Evolutionary conservation across 176 grass and related monocot species (phyloP), one percentile per base, ranked within the genome.

Genomic region (Puccinellia tenuiflora): DNA sequence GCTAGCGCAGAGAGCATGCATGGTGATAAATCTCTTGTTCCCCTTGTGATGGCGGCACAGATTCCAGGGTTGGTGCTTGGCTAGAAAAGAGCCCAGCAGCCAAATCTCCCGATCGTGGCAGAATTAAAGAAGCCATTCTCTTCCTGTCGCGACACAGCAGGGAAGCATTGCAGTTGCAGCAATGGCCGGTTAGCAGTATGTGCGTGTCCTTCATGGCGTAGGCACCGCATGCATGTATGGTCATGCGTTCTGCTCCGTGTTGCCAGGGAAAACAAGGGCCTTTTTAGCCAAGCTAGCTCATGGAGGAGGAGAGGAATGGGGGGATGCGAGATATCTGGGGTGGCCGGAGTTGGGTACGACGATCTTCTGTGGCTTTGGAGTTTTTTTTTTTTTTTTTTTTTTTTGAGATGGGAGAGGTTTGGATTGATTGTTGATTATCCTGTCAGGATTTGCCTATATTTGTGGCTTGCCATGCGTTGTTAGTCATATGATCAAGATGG

Each of bases 51-150:
- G 70, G 78, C 37, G 79, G 81, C 88, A 78, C 85, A 22, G 76
- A 78, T 81, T 90, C 77, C 85, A 66, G 39, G 82, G 91, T 87
- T 68, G 81, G 55, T 63, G 83, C 78, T 85, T 82, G 62, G 46
- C 63, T n/a, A 73, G 45, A 81, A 87, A 75, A 40, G 77, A 68
- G 61, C 47, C 84, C 71, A 72, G 88, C 85, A 88, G 60, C 81
- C 64, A 75, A 47, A 88, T 90, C 81, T 63, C 52, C 34, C 81
- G 80, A 70, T 26, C 30, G 10, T 77, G 31, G 21, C 68, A 69
- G 46, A 29, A 28, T 39, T 26, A 30, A 31, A 54, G 34, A 21
- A 29, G 1, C 53, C 22, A 31, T 63, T 66, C 63, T 35, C 61
- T 51, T 46, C 7, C 37, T 57, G 80, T 82, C 66, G 35, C 56